Conservation (phyloP, 306 rosid genomes). For the Quercus parvula region DNA sequence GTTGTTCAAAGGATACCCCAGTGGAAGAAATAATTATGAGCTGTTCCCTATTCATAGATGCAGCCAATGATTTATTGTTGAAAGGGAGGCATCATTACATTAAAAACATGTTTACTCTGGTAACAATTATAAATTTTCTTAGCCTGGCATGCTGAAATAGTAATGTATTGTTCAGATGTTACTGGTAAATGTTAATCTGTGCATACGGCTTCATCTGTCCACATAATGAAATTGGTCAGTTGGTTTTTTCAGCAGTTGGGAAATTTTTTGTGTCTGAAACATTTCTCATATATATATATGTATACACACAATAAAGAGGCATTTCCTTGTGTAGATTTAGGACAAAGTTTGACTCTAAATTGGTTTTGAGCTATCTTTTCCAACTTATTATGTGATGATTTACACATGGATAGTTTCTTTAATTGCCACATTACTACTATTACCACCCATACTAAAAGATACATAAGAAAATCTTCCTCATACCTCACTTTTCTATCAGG, state of each 20-base stretch:
- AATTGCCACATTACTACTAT: no score
- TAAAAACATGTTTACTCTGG: not conserved
- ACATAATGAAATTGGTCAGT: no score
- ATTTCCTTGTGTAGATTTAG: no score
- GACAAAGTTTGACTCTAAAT: no score
- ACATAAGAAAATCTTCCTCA: no score
- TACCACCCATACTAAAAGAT: no score
- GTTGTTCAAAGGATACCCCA: constrained; percentile 53
- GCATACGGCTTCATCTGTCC: no score
- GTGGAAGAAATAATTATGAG: constrained; percentile 40
- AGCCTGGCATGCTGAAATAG: not conserved
- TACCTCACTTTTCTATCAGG: no score
- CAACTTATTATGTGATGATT: no score
- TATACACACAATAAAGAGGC: no score
- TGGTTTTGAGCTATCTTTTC: no score
- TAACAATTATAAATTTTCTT: not conserved
- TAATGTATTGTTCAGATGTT: not conserved
- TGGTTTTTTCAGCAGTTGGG: not conserved
- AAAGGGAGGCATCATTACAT: not conserved
- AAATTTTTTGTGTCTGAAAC: not conserved
- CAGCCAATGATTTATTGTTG: not conserved
- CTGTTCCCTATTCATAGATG: not conserved
- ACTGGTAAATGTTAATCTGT: not conserved
- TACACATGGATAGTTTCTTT: no score
- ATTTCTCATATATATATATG: not conserved